Evolutionary conservation across 306 rosid species (phyloP).

Genomic region (Lagenaria siceraria): DNA sequence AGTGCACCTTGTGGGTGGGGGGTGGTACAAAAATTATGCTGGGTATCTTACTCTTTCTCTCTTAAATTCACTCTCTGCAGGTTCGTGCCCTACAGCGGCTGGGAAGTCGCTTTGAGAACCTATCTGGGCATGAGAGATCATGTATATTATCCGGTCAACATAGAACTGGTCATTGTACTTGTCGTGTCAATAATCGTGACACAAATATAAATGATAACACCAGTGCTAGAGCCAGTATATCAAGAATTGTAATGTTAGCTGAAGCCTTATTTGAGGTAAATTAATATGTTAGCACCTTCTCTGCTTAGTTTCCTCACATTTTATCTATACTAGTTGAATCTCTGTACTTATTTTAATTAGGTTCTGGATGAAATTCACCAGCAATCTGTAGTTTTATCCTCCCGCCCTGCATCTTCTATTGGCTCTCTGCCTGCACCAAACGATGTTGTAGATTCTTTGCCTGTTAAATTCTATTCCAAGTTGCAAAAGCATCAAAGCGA

Average conservation of each 20-base stretch:
- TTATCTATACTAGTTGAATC: slow-evolving; percentile 42
- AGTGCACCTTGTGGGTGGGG: neutral
- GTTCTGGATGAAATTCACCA: slow-evolving; percentile 99
- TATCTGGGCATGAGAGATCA: slow-evolving; percentile 91
- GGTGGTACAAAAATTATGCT: neutral
- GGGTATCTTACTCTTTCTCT: neutral
- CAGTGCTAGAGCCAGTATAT: slow-evolving; percentile 93
- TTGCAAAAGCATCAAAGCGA: slow-evolving; percentile 59
- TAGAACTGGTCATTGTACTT: slow-evolving; percentile 81
- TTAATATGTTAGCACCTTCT: slow-evolving; percentile 11
- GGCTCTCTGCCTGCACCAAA: slow-evolving; percentile 96
- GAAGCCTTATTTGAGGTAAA: slow-evolving; percentile 97
- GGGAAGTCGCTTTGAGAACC: slow-evolving; percentile 90
- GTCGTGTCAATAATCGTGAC: slow-evolving; percentile 45
- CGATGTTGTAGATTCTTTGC: slow-evolving; percentile 93
- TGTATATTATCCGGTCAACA: slow-evolving; percentile 89
- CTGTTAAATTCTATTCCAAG: slow-evolving; percentile 66
- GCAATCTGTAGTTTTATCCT: slow-evolving; percentile 92
- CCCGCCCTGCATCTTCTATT: slow-evolving; percentile 87
- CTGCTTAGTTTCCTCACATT: slow-evolving; percentile 11
- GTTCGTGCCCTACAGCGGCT: slow-evolving; percentile 97
- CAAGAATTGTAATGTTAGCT: slow-evolving; percentile 95
- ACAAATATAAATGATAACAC: slow-evolving; percentile 49
- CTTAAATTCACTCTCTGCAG: slow-evolving; percentile 23
- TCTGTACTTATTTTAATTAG: slow-evolving; percentile 63